Evolutionary conservation across 1,284 basidiomycete genomes (phyloP).

Genomic region (Boletellus deceptivus): DNA sequence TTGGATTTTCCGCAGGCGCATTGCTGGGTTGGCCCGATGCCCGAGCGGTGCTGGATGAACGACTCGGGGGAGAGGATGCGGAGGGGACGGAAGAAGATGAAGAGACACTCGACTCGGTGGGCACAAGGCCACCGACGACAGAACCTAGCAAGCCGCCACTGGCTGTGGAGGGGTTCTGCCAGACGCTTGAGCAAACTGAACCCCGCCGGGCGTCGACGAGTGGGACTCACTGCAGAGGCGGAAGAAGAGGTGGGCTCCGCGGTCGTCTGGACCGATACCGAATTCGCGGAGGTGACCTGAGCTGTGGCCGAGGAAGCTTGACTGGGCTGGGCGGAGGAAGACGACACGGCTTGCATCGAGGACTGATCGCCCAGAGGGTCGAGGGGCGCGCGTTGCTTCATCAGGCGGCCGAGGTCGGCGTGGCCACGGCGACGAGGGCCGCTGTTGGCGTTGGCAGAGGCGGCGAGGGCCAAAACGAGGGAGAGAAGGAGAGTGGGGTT

Average conservation of each 20-base stretch:
- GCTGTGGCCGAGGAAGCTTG: conserved; percentile 8
- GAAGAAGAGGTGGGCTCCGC: conserved; percentile 13
- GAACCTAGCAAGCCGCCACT: conserved; percentile 5
- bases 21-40: conserved; percentile 13
- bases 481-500: conserved; percentile 60
- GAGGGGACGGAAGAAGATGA: conserved; percentile 14
- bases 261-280: conserved; percentile 16
- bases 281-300: conserved; percentile 12
- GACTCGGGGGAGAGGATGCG: conserved; percentile 15
- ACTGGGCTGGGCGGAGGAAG: conserved; percentile 13
- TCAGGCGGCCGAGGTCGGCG: conserved; percentile 57
- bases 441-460: conserved; percentile 47
- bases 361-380: conserved; percentile 8
- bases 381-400: conserved; percentile 57
- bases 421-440: conserved; percentile 51
- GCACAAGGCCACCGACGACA: conserved; percentile 10
- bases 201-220: neutral
- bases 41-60: conserved; percentile 16
- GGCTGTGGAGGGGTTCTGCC: conserved; percentile 18
- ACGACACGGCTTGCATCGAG: conserved; percentile 10
- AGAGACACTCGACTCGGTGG: conserved; percentile 16
- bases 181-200: conserved; percentile 8
- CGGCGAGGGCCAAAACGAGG: conserved; percentile 49
- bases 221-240: conserved; percentile 21
- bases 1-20: conserved; percentile 1